Conservation (phyloP, 768 basidiomycete genomes). For the Mycena floridula region DNA sequence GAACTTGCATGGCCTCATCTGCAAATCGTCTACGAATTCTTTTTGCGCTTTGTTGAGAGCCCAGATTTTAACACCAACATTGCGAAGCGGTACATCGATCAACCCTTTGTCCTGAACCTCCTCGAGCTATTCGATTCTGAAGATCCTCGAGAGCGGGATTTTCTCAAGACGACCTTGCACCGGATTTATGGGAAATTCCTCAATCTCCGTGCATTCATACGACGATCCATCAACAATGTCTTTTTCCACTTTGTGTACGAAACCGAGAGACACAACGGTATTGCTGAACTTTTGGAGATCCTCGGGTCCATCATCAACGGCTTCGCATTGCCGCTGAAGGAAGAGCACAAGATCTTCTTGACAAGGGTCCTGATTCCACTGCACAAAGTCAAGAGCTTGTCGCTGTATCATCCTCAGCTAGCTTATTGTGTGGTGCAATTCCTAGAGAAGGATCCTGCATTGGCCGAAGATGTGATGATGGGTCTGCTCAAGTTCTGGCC, state of each 20-base stretch:
- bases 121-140: constrained; percentile 98
- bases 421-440: constrained; percentile 99
- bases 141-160: constrained; percentile 97
- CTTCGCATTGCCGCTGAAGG: constrained; percentile 95
- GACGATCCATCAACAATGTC: constrained; percentile 98
- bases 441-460: constrained; percentile 87
- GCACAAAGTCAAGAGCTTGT: constrained; percentile 97
- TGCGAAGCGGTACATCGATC: constrained; percentile 97
- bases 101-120: constrained; percentile 90
- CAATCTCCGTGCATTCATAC: constrained; percentile 96
- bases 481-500: constrained; percentile 98
- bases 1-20: constrained; percentile 99
- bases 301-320: constrained; percentile 99
- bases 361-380: constrained; percentile 90
- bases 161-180: constrained; percentile 97
- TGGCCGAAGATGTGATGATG: constrained; percentile 94
- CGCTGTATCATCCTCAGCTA: constrained; percentile 97
- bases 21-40: constrained; percentile 99
- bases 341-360: constrained; percentile 98
- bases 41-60: constrained; percentile 96
- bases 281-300: constrained; percentile 96
- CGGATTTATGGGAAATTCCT: constrained; percentile 99
- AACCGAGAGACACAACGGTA: constrained; percentile 97
- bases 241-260: constrained; percentile 99
- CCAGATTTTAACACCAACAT: constrained; percentile 98